Base-by-base conservation (phyloP, 2,329 filamentous ascomycete genomes). In the Pseudocercospora pini-densiflorae region DNA sequence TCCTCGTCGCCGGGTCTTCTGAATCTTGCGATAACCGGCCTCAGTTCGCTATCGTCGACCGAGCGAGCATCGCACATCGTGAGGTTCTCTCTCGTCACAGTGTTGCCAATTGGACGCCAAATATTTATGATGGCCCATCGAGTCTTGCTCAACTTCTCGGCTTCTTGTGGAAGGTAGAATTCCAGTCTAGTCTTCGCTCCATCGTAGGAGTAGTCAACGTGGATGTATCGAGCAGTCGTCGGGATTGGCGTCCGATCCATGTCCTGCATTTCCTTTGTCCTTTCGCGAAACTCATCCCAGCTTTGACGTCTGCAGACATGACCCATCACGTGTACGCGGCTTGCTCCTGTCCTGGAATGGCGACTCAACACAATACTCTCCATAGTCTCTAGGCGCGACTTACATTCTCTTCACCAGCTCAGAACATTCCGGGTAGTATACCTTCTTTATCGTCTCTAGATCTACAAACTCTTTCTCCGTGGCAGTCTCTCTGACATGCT, bases 401-500 rank as follows among this genome's bases (percentile, higher is more conserved):
- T 29, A 67, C 61, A 61, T 33, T 10, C 24, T 45, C 31, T 61
- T 67, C 21, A 67, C 55, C 33, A 67, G n/a, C 33, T 64, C 49
- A 24, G 19, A 57, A 33, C 61, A 64, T 21, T 64, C 65, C n/a
- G 31, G 36, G 16, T 67, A 67, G 31, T 64, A 63, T 3, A 64
- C 33, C n/a, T 54, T 33, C 29, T 59, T 61, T 10, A 67, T 64
- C 29, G 27, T 53, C 23, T 55, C 65, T 19, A 61, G 47, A 9
- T 62, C 51, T 5, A 55, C 53, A 10, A 62, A 62, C 5, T 40
- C 57, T 27, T 60, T 45, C 36, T 60, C 57, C 9, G 36, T 27
- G 24, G 33, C 12, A n/a, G 40, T 5, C 3, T 57, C 14, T 9
- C 53, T 47, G 23, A 63, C 62, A n/a, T 62, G 45, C 54, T 84